phyloP scores from a whole-genome alignment of 768 basidiomycete genomes.

The Mycena polygramma region DNA sequence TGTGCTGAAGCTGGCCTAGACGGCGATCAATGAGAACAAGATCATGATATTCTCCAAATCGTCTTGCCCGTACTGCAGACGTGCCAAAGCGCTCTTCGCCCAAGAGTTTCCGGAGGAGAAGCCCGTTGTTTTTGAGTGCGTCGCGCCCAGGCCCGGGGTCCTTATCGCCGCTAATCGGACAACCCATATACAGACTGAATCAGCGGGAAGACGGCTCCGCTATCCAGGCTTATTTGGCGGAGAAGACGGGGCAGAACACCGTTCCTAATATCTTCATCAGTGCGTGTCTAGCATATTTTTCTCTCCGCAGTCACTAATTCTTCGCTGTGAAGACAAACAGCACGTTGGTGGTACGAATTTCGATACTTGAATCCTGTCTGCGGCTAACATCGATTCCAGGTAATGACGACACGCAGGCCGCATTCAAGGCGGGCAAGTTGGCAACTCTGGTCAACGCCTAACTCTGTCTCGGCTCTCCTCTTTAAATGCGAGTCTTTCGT shows the following conservation, averaged over 20 bases:
- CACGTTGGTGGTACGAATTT: conserved; percentile 65
- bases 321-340: conserved; percentile 52
- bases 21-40: conserved; percentile 61
- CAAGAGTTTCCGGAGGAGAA: conserved; percentile 53
- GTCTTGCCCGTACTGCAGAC: conserved; percentile 65
- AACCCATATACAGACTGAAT: conserved; percentile 64
- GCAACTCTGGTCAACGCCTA: conserved; percentile 16
- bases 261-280: conserved; percentile 87
- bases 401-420: conserved; percentile 51
- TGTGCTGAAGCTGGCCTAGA: conserved; percentile 38
- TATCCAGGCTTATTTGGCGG: conserved; percentile 74
- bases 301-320: background rate
- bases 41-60: conserved; percentile 74
- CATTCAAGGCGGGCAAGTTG: conserved; percentile 45
- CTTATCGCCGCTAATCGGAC: background rate
- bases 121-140: conserved; percentile 63
- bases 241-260: conserved; percentile 76
- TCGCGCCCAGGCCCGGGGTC: background rate
- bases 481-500: background rate
- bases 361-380: background rate
- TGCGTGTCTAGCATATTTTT: conserved; percentile 48
- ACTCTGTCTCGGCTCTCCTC: background rate
- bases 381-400: conserved; percentile 45
- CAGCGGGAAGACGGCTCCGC: conserved; percentile 65
- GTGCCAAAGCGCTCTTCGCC: conserved; percentile 62